Evolutionary conservation across 805 yeast genomes (phyloP), one percentile per base, ranked within the genome.

Genomic region (Teunomyces aglyptinius): DNA sequence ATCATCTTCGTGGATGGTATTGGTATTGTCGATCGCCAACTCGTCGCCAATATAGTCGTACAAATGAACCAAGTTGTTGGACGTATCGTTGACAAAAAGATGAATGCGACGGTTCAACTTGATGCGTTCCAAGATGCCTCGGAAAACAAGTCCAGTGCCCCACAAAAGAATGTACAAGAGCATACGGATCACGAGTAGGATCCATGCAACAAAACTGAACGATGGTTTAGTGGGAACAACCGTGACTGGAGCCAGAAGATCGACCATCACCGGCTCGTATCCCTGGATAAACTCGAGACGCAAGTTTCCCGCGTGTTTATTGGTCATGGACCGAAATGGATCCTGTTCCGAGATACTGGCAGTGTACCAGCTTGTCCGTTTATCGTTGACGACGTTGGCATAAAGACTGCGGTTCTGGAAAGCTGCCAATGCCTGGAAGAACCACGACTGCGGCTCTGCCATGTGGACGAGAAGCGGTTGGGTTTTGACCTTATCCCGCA

Each of bases 351-450:
- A 78, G 29, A 86, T 86, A 4, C 87, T 87, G 0, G 95, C 75
- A 2, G 95, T 87, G 79, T 86, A 88, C 85, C 88, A 89, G 12
- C 87, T 78, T 3, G 95, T 82, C 54, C 96, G 78, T 52, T 83
- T 83, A 65, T 89, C 96, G 51, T 89, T 86, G 48, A 83, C 77
- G 34, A 86, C 76, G 64, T 89, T 89, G 5, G 94, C 86, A 58
- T 89, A 87, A 38, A 88, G 64, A 5, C 82, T 63, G 36, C 75
- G 73, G 51, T 78, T 61, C 49, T 75, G 65, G 67, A 89, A 89
- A 27, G 49, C 48, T 24, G 68, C 53, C 35, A 89, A 68, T 1
- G 83, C 86, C 51, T 74, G 71, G 59, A 64, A 77, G 59, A 86
- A 89, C 4, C 78, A 71, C 0, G 92, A 80, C 27, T 70, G 65